phyloP scores from a whole-genome alignment of 2,329 filamentous ascomycete genomes.

The Teratosphaeria nubilosa region DNA sequence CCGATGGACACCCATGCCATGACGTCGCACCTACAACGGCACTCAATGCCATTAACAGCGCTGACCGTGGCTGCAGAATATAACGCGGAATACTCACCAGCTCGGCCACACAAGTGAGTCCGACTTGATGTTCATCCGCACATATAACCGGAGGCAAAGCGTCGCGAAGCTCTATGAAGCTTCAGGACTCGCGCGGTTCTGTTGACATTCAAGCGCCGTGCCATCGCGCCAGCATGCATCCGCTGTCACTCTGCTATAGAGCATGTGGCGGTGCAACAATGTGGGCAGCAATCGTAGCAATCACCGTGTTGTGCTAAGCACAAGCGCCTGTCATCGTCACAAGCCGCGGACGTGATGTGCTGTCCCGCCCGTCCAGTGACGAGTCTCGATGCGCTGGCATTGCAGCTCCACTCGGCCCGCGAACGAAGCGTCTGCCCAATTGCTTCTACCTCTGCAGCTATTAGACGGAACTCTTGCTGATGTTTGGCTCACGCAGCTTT shows the following conservation, averaged over 20 bases:
- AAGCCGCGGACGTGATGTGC: conserved; percentile 14
- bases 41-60: not conserved
- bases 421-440: conserved; percentile 14
- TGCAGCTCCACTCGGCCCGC: conserved; percentile 13
- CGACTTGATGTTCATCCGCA: not conserved
- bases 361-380: conserved; percentile 10
- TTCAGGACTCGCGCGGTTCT: not conserved
- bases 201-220: not conserved
- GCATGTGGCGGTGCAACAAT: conserved; percentile 2
- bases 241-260: not conserved
- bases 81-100: not conserved
- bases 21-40: not conserved
- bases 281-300: not conserved
- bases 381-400: conserved; percentile 19
- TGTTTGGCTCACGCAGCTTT: conserved; percentile 13
- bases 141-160: not conserved
- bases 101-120: not conserved
- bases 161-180: not conserved
- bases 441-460: conserved; percentile 11
- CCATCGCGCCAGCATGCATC: not conserved
- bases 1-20: not conserved
- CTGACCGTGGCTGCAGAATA: not conserved
- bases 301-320: not conserved
- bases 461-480: conserved; percentile 16
- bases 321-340: conserved; percentile 10